phyloP scores from a whole-genome alignment of 208 protist species.

The Trypanosoma platydactyli region DNA sequence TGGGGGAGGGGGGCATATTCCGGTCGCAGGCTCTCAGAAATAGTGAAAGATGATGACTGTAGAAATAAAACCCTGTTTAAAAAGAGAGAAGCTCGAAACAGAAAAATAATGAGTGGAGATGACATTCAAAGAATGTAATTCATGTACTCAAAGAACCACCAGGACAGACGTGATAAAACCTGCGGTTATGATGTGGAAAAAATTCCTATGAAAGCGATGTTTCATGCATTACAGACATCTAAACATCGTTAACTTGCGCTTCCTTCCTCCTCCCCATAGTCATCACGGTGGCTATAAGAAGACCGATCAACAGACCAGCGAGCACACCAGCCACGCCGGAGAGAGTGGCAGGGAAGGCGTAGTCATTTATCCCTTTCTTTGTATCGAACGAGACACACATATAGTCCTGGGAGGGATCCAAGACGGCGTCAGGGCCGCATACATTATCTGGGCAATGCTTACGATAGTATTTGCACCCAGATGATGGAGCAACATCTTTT shows the following conservation, averaged over 20 bases:
- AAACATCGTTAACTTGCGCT: conserved; percentile 10
- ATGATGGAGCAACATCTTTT: conserved; percentile 5
- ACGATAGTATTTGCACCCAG: conserved; percentile 22
- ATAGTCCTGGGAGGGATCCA: conserved; percentile 15
- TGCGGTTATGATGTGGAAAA: neutral
- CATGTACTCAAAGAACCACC: conserved; percentile 25
- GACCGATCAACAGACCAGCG: conserved; percentile 20
- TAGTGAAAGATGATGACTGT: neutral
- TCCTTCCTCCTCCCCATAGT: conserved; percentile 6
- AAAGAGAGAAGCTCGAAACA: conserved; percentile 8
- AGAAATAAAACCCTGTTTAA: conserved; percentile 24
- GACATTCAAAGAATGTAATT: neutral
- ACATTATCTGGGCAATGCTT: conserved; percentile 20
- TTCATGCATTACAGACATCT: neutral
- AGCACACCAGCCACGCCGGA: conserved; percentile 2
- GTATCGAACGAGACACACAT: conserved; percentile 11
- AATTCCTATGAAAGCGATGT: neutral
- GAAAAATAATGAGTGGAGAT: neutral
- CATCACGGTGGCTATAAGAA: conserved; percentile 20
- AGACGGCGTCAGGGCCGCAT: conserved; percentile 16
- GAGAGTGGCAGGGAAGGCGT: conserved; percentile 15
- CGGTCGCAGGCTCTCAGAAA: too few species aligned
- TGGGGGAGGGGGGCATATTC: too few species aligned
- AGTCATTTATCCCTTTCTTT: conserved; percentile 7
- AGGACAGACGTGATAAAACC: too few species aligned